Conservation (phyloP, 768 basidiomycete genomes). For the Porphyrellus cyaneotinctus region DNA sequence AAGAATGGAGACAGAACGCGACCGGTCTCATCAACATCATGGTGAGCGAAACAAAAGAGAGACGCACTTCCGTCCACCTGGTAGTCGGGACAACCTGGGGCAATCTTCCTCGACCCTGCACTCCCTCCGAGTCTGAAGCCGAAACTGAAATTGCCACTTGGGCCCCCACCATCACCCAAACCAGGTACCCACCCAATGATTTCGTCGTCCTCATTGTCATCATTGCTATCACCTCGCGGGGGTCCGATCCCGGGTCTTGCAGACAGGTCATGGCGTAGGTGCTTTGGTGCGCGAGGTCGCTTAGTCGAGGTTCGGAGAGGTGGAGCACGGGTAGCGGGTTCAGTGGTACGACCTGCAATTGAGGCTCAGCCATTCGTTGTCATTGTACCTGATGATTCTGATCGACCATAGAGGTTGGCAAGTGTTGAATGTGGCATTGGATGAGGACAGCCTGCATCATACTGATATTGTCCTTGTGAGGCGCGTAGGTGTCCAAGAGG, state of each 20-base stretch:
- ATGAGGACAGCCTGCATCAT: not conserved
- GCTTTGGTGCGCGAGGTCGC: conserved; percentile 22
- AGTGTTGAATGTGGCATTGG: not conserved
- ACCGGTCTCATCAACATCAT: conserved; percentile 11
- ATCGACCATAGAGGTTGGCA: not conserved
- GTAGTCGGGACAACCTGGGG: not conserved
- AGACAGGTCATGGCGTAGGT: conserved; percentile 9
- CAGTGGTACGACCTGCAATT: not conserved
- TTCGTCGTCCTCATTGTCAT: conserved; percentile 32
- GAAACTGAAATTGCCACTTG: not conserved
- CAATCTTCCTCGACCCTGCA: too few relatives aligned
- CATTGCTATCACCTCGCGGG: conserved; percentile 20
- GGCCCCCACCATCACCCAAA: not conserved
- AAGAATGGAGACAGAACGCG: not conserved
- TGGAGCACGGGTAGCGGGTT: not conserved
- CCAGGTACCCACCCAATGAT: conserved; percentile 21
- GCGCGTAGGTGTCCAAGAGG: not conserved
- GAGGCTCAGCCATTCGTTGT: not conserved
- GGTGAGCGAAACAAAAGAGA: not conserved
- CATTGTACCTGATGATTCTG: not conserved
- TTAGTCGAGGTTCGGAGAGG: conserved; percentile 16
- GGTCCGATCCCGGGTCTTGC: not conserved
- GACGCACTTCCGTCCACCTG: conserved; percentile 29
- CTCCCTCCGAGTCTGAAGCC: not conserved
- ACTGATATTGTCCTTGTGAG: conserved; percentile 11